Evolutionary conservation across 129 eudicot species (phyloP).

Genomic region (Pulicaria dysenterica): DNA sequence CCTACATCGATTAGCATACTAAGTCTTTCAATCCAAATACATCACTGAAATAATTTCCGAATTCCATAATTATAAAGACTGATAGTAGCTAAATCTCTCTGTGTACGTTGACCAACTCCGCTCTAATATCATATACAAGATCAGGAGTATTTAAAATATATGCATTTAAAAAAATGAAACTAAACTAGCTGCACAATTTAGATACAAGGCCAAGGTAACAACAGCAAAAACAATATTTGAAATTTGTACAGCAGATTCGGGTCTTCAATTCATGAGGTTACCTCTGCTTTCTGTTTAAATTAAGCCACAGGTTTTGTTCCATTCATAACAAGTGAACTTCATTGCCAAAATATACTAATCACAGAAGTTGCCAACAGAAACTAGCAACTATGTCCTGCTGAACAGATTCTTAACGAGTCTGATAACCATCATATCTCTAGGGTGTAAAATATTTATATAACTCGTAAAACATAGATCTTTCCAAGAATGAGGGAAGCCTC

Average conservation of each 20-base stretch:
- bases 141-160: neutral
- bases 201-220: neutral
- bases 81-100: neutral
- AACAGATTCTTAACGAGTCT: neutral
- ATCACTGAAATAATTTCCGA: neutral
- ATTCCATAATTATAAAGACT: neutral
- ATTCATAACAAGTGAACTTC: neutral
- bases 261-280: neutral
- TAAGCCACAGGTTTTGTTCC: neutral
- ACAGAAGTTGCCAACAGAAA: neutral
- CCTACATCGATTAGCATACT: neutral
- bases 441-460: neutral
- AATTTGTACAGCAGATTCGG: neutral
- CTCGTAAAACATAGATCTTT: neutral
- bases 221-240: neutral
- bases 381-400: neutral
- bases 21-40: neutral
- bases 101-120: neutral
- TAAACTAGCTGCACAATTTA: neutral
- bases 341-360: neutral
- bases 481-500: neutral
- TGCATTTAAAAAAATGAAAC: neutral
- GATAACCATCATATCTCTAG: neutral
- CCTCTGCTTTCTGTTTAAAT: neutral
- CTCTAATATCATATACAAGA: neutral